A percentile compares a stretch with the other conserved stretches of the same genome.
phyloP scores from a whole-genome alignment of 192 early-diverging fungal species.

The Coemansia erecta region DNA sequence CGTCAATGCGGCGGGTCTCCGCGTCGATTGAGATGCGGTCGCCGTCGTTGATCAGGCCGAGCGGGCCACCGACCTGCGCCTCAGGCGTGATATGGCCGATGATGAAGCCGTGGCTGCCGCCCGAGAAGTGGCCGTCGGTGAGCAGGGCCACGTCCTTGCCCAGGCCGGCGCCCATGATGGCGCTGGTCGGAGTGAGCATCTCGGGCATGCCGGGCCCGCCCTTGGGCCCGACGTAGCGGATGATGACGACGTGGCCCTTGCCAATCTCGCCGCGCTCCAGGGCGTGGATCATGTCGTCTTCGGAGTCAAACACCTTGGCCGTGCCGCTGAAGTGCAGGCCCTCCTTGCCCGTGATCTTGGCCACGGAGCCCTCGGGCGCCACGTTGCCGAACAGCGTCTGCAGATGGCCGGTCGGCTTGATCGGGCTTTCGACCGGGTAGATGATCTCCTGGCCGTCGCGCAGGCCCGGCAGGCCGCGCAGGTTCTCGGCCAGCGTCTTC shows the following conservation, averaged over 20 bases:
- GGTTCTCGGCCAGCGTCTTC: conserved; percentile 94
- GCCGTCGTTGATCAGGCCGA: conserved; percentile 86
- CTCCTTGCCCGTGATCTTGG: conserved; percentile 99
- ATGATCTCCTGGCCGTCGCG: conserved; percentile 81
- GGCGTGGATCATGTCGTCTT: conserved; percentile 87
- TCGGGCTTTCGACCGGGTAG: conserved; percentile 74
- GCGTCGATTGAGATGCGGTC: conserved; percentile 92
- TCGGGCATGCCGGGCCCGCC: conserved; percentile 99
- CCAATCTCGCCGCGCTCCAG: conserved; percentile 83
- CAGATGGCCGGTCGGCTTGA: conserved; percentile 94
- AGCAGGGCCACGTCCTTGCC: conserved; percentile 96
- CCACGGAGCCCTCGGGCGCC: conserved; percentile 93
- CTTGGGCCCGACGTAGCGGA: conserved; percentile 97
- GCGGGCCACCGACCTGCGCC: conserved; percentile 94
- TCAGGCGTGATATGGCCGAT: conserved; percentile 99
- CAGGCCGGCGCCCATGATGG: conserved; percentile 99
- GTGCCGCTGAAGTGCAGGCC: conserved; percentile 84
- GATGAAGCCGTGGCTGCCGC: conserved; percentile 97
- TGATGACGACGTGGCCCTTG: conserved; percentile 91
- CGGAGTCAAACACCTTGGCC: conserved; percentile 90
- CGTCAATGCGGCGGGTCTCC: conserved; percentile 67
- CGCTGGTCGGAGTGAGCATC: conserved; percentile 97
- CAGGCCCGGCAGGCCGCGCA: conserved; percentile 73
- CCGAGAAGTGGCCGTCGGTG: conserved; percentile 98
- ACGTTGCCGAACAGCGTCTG: conserved; percentile 93